Percentiles rank a stretch among this genome's conserved stretches.
phyloP scores from a whole-genome alignment of 768 basidiomycete species.

The Favolaschia claudopus region DNA sequence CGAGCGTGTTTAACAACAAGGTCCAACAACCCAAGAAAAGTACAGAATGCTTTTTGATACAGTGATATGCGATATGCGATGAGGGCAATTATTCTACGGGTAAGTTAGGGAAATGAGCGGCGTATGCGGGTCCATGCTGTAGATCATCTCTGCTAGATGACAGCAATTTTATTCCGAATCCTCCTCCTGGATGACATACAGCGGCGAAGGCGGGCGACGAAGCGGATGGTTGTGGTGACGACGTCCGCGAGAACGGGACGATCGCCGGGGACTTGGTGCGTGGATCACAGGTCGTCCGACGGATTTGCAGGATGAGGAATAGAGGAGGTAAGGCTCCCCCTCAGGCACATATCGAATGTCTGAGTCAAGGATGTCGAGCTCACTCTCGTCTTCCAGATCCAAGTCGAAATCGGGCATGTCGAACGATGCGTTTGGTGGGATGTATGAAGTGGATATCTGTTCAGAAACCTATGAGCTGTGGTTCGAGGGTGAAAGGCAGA shows the following conservation, averaged over 20 bases:
- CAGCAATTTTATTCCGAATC: constrained; percentile 22
- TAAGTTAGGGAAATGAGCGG: background rate
- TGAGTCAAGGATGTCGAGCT: background rate
- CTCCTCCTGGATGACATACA: constrained; percentile 28
- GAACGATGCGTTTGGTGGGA: constrained; percentile 15
- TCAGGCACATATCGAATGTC: constrained; percentile 3
- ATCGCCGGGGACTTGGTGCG: constrained; percentile 15
- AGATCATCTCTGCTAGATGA: background rate
- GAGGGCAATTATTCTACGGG: constrained; percentile 7
- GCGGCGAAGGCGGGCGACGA: constrained; percentile 21
- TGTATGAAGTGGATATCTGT: constrained; percentile 18
- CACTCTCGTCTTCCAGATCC: constrained; percentile 16
- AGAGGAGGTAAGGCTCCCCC: constrained; percentile 14
- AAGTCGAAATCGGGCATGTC: constrained; percentile 20
- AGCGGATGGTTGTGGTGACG: constrained; percentile 10
- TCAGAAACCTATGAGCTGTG: background rate
- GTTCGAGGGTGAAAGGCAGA: background rate
- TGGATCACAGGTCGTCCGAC: constrained; percentile 18
- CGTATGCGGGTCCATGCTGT: background rate
- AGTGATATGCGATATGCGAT: constrained; percentile 8
- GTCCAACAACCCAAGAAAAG: background rate
- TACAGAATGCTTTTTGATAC: constrained; percentile 15
- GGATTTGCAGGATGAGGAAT: constrained; percentile 13
- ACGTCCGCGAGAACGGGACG: constrained; percentile 20
- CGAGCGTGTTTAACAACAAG: background rate